These are phyloP conservation scores for Coemansia sp. DNA, from an alignment of 192 early-diverging fungal species.

Conservation along the genomic window DNA sequence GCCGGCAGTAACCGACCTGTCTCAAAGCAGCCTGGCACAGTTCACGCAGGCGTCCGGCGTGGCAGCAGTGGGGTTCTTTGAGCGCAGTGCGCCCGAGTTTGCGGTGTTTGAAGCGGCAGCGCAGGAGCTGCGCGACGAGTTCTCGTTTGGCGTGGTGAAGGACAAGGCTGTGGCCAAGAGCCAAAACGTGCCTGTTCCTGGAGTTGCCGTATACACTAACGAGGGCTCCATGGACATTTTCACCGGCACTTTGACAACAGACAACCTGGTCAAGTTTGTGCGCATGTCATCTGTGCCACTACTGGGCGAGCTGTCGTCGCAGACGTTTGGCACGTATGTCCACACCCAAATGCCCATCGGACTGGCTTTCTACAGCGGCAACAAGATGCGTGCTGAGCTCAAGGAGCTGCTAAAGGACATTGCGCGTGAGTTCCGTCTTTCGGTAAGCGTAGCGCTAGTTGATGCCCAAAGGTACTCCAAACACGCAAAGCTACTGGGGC, in stretches of 20 bases:
- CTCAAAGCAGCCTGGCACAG: constrained; percentile 57
- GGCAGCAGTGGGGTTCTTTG: constrained; percentile 81
- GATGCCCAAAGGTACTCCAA: constrained; percentile 78
- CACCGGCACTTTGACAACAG: constrained; percentile 55
- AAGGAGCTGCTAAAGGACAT: constrained; percentile 59
- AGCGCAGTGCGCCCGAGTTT: constrained; percentile 57
- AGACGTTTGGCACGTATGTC: constrained; percentile 84
- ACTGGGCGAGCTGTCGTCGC: constrained; percentile 84
- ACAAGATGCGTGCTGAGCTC: constrained; percentile 58
- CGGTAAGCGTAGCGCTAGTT: constrained; percentile 84
- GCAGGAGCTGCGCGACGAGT: constrained; percentile 78
- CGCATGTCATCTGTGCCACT: constrained; percentile 73
- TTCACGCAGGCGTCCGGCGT: constrained; percentile 77
- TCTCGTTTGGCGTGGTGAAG: constrained; percentile 73
- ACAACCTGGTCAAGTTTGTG: constrained; percentile 65
- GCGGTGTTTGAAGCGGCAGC: constrained; percentile 66
- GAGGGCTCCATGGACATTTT: constrained; percentile 72
- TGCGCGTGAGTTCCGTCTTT: constrained; percentile 78
- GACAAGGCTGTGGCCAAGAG: constrained; percentile 58
- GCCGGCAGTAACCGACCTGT: constrained; percentile 72
- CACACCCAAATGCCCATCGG: constrained; percentile 79
- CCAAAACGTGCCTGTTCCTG: constrained; percentile 58
- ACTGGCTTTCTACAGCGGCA: constrained; percentile 74
- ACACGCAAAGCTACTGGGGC: constrained; percentile 77
- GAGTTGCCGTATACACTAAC: constrained; percentile 79